phyloP scores from a whole-genome alignment of 23 red algal genomes.

The Chondrus crispus region DNA sequence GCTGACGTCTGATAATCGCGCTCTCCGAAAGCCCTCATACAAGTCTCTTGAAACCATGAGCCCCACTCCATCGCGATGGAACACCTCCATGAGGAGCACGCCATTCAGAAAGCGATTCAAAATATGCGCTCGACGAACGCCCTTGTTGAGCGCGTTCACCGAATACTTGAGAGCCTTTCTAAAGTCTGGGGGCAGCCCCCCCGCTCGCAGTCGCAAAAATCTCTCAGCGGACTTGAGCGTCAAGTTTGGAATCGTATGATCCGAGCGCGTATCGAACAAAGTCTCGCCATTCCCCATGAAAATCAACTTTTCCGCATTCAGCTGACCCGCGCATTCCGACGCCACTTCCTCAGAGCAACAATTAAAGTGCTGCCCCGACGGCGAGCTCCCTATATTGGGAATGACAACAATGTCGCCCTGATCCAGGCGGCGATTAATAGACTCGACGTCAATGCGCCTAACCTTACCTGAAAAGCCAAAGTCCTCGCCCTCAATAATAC shows the following conservation, averaged over 20 bases:
- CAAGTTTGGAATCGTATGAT: slow-evolving; percentile 85
- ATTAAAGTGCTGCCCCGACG: slow-evolving; percentile 89
- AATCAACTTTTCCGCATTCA: slow-evolving; percentile 92
- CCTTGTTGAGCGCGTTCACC: slow-evolving; percentile 58
- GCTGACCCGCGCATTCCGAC: slow-evolving; percentile 56
- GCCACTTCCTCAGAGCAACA: slow-evolving; percentile 87
- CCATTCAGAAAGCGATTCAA: slow-evolving; percentile 84
- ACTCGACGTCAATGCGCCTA: slow-evolving; percentile 76
- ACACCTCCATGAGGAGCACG: slow-evolving; percentile 89
- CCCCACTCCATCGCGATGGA: slow-evolving; percentile 90
- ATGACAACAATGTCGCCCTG: slow-evolving; percentile 89
- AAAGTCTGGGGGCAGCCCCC: slow-evolving; percentile 52
- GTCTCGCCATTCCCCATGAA: slow-evolving; percentile 88
- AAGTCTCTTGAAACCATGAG: slow-evolving; percentile 95
- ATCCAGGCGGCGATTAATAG: slow-evolving; percentile 72
- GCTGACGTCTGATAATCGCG: slow-evolving; percentile 60
- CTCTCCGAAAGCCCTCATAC: slow-evolving; percentile 95
- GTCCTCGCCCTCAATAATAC: slow-evolving; percentile 91
- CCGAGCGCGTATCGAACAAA: slow-evolving; percentile 63
- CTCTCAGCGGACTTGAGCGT: slow-evolving; percentile 71
- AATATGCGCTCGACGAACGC: slow-evolving; percentile 86
- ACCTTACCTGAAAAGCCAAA: slow-evolving; percentile 89
- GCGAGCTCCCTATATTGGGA: slow-evolving; percentile 85
- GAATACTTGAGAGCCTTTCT: slow-evolving; percentile 47
- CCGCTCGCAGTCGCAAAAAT: slow-evolving; percentile 51